Evolutionary conservation across 371 early-diverging fungal species (phyloP).

Genomic region (Syncephalastrum sp.): DNA sequence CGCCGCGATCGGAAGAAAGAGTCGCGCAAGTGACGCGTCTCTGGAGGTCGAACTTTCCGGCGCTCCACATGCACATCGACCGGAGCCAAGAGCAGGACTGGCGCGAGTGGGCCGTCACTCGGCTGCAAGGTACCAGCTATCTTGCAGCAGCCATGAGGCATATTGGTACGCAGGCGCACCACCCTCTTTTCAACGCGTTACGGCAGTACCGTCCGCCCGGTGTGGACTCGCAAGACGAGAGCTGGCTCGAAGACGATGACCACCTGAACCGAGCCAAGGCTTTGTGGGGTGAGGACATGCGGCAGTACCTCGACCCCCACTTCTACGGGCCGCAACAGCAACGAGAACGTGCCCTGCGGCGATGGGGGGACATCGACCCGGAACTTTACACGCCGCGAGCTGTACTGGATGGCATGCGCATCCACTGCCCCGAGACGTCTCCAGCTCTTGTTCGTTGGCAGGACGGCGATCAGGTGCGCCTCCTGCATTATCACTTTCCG

Average conservation of each 20-base stretch:
- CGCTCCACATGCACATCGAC: constrained; percentile 8
- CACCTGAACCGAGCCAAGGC: neutral
- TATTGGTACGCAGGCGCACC: neutral
- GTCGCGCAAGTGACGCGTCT: neutral
- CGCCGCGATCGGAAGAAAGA: neutral
- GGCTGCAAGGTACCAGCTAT: neutral
- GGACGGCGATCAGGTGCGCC: neutral
- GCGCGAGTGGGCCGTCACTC: neutral
- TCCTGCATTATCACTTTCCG: neutral
- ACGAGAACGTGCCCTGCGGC: neutral
- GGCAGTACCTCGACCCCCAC: neutral
- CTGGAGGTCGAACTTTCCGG: constrained; percentile 7
- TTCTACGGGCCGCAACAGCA: constrained; percentile 3
- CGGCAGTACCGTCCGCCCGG: neutral
- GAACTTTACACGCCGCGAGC: neutral
- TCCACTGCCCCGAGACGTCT: too few species aligned
- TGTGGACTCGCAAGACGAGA: neutral
- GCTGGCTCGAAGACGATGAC: constrained; percentile 3
- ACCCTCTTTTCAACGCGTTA: constrained; percentile 4
- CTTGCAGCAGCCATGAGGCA: constrained; percentile 9
- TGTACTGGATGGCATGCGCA: neutral
- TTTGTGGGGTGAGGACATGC: constrained; percentile 1
- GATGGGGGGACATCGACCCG: too few species aligned
- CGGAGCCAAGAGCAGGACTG: neutral
- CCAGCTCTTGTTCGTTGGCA: neutral